Evolutionary conservation across 768 basidiomycete genomes (phyloP).

Genomic region (Hygrocybe coccinea): DNA sequence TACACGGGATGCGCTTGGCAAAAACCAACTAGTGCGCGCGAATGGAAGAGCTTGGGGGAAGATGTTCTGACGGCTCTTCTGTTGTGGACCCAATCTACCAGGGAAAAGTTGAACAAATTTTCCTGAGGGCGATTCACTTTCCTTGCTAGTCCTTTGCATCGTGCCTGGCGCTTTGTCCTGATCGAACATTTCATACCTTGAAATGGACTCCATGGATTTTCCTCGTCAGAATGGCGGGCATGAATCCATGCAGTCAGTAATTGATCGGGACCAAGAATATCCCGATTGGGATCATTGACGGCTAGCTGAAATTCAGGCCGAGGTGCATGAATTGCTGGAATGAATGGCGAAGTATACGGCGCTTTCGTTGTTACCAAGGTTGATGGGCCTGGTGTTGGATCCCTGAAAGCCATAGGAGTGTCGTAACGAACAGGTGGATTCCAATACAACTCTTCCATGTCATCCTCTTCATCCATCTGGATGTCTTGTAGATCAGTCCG

Average conservation of each 20-base stretch:
- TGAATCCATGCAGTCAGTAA: not conserved
- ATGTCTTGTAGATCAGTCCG: too few species aligned
- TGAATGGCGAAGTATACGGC: too few species aligned
- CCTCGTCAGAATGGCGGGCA: not conserved
- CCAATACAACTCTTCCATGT: slow-evolving; percentile 2
- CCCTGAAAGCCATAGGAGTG: not conserved
- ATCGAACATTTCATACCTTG: not conserved
- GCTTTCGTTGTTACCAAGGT: too few species aligned
- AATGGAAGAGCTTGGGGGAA: too few species aligned
- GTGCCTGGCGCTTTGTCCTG: not conserved
- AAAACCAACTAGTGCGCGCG: too few species aligned
- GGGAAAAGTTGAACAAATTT: not conserved
- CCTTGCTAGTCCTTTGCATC: not conserved
- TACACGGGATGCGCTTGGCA: too few species aligned
- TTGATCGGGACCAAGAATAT: not conserved
- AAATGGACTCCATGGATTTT: slow-evolving; percentile 3
- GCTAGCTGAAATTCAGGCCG: not conserved
- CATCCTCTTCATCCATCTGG: not conserved
- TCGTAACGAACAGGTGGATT: not conserved
- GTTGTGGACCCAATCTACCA: not conserved
- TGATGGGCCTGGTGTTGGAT: not conserved
- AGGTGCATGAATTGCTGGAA: too few species aligned
- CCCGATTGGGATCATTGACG: not conserved
- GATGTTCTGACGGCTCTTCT: too few species aligned
- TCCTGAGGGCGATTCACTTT: not conserved